Base-by-base conservation (phyloP, 2,329 filamentous ascomycete species). In the Ophiocordyceps sinensis region DNA sequence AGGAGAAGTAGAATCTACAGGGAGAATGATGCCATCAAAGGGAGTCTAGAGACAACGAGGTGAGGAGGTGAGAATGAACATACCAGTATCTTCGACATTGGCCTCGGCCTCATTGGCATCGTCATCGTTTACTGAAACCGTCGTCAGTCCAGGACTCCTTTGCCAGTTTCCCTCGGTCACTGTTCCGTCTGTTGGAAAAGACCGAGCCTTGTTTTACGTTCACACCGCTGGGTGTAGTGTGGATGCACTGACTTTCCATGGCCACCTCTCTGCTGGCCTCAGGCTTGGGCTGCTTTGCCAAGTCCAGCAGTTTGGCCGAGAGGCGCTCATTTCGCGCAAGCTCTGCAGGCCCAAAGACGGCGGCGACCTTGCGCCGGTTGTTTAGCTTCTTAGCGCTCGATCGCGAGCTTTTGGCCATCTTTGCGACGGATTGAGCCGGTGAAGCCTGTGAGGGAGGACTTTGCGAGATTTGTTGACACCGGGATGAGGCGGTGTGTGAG, bases 401-500 rank as follows among this genome's bases (percentile, higher is more conserved):
- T 59, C 89, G 75, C 45, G 83, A 70, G 58, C 85, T 83, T 61
- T 94, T 95, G 21, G 88, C 89, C 89, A 95, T 96, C 52, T 42
- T 72, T 57, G 41, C 36, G 5, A 26, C 23, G 9, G 23, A 2
- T 6, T 26, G 23, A 4, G 23, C 23, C 23, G 23, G 23, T 26
- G 23, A 26, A 9, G 23, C 23, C 23, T 26, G 5, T 26, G 23
- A 26, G 23, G 23, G 23, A 26, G 23, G 23, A 26, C 9, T 26
- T 26, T 26, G 23, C 23, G 23, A 26, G 9, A 26, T 26, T n/a
- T n/a, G n/a, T n/a, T 26, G 23, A 26, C 23, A 26, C 23, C 23
- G 9, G 23, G 23, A 26, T 26, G 23, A n/a, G n/a, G n/a, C n/a
- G 2, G 9, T 6, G 23, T 26, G 23, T 6, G 23, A 26, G 23